Evolutionary conservation across 2,329 filamentous ascomycete genomes (phyloP), one percentile per base, ranked within the genome.

Genomic region (Zalaria sp.): DNA sequence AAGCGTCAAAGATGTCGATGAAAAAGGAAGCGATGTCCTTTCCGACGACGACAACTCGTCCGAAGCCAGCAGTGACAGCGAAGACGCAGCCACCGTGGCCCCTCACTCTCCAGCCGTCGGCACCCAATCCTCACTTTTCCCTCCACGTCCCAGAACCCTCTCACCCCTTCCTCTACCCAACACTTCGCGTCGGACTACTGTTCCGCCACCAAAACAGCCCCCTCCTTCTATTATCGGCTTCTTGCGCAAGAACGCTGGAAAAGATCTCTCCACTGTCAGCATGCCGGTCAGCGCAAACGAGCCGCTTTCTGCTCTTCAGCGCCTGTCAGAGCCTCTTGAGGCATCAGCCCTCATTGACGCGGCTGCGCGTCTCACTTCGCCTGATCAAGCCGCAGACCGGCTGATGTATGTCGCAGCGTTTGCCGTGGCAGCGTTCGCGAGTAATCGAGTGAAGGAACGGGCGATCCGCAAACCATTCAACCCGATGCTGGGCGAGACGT

Each of bases 271-370:
- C 46, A 93, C 87, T 3, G 93, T 98, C 49, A 88, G 86, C 38
- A 96, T 96, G 89, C 91, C 91, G 0, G 91, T 95, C 1, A 93
- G 89, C 4, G 81, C 89, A 25, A 98, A 98, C 60, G 91, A 98
- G 58, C 91, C 91, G 0, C 76, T 80, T 1, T 95, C 89, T 0
- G 66, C 93, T 7, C 69, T 96, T 4, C 91, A 98, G 59, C 81
- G 89, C 46, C 73, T 88, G 3, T 83, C 89, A 0, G 91, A 98
- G 61, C 83, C 89, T 54, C 63, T 96, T 38, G 91, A 98, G 59
- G 96, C 98, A 60, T 83, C 84, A 0, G 73, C 83, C 28, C 72
- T 98, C 1, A 73, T 98, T 25, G 83, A 94, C 52, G 70, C 76
- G 40, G 86, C 87, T 2, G 75, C 77, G 2, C 49, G 51, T 5